Evolutionary conservation across 331 rosid genomes (phyloP).

Genomic region (Stylosanthes scabra): DNA sequence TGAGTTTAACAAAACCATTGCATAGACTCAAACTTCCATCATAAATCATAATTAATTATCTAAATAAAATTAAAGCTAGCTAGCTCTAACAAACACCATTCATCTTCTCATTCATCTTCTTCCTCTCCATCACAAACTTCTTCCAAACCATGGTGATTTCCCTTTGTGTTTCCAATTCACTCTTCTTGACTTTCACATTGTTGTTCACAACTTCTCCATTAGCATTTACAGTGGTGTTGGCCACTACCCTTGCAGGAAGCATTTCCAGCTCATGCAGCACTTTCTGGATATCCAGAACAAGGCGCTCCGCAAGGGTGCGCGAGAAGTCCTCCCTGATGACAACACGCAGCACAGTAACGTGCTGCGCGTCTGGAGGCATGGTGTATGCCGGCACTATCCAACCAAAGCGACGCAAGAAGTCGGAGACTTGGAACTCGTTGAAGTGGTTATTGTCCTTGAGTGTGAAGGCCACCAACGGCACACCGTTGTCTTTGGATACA

Average conservation of each 20-base stretch:
- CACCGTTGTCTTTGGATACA: constrained; percentile 78
- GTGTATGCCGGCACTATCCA: constrained; percentile 96
- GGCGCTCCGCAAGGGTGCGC: constrained; percentile 82
- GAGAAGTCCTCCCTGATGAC: constrained; percentile 88
- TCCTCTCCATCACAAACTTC: constrained; percentile 80
- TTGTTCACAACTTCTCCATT: constrained; percentile 34
- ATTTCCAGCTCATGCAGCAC: constrained; percentile 72
- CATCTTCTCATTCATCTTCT: constrained; percentile 62
- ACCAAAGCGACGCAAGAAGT: constrained; percentile 70
- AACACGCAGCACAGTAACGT: constrained; percentile 74
- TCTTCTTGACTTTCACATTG: too few relatives aligned
- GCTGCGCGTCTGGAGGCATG: constrained; percentile 86
- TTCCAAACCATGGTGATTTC: constrained; percentile 76
- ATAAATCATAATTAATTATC: background rate
- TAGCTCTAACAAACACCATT: constrained; percentile 62
- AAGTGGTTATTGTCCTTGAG: constrained; percentile 63
- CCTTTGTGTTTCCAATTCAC: constrained; percentile 68
- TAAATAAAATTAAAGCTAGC: background rate
- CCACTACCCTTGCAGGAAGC: constrained; percentile 56
- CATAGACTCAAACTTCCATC: background rate
- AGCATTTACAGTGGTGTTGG: too few relatives aligned
- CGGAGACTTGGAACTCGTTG: constrained; percentile 76
- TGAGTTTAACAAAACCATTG: background rate
- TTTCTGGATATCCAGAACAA: constrained; percentile 61
- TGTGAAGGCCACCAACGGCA: constrained; percentile 84